Evolutionary conservation across 225 moss, liverwort and hornwort species (phyloP).

Genomic region (Ulota crispa): DNA sequence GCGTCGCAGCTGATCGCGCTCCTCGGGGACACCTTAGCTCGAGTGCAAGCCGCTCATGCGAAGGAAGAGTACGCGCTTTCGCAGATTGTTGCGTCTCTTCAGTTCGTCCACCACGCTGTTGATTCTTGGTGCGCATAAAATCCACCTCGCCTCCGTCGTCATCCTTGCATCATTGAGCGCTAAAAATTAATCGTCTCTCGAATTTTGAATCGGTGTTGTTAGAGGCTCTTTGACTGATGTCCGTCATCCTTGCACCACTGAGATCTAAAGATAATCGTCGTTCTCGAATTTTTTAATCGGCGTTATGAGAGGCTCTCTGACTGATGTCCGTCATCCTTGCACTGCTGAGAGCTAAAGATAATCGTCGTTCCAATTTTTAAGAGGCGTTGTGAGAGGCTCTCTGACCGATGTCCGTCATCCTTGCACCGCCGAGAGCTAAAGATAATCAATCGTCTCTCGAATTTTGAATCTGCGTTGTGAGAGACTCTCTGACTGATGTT

Average conservation of each 20-base stretch:
- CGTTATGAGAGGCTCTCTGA: neutral
- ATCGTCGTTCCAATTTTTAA: neutral
- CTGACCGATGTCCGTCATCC: neutral
- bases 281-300: neutral
- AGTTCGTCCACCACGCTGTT: slow-evolving; percentile 35
- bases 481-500: neutral
- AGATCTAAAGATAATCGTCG: neutral
- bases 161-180: neutral
- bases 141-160: neutral
- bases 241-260: neutral
- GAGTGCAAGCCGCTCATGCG: slow-evolving; percentile 33
- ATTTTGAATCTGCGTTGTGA: neutral
- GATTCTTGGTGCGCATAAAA: slow-evolving; percentile 29
- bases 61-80: slow-evolving; percentile 47
- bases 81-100: slow-evolving; percentile 38
- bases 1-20: slow-evolving; percentile 35
- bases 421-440: neutral
- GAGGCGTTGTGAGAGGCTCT: neutral
- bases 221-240: neutral
- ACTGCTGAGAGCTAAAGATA: neutral
- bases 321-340: neutral
- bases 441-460: neutral
- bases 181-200: neutral
- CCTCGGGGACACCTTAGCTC: slow-evolving; percentile 42
- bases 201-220: neutral